These are phyloP conservation scores for Aspergillus sp. DNA, from an alignment of 2,329 filamentous ascomycete species.

Conservation along the genomic window DNA sequence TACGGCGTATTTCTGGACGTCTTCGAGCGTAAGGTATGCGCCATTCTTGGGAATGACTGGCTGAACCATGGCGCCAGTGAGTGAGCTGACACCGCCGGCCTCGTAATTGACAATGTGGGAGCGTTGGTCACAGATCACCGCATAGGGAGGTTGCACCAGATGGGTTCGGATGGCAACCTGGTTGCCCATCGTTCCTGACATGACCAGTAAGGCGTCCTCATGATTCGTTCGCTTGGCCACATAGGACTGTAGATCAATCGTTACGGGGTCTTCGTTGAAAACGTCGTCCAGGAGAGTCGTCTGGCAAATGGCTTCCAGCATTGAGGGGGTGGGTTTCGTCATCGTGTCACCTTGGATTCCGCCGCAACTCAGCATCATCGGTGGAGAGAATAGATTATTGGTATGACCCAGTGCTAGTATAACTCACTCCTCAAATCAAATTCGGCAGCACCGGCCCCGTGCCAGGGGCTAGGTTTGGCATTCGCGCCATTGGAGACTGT, in stretches of 20 bases:
- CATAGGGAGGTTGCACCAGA: slow-evolving; percentile 75
- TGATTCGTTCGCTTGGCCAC: slow-evolving; percentile 73
- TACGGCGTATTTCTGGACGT: slow-evolving; percentile 66
- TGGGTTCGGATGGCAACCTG: slow-evolving; percentile 79
- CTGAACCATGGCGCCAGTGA: slow-evolving; percentile 70
- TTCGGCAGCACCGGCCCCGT: slow-evolving; percentile 52
- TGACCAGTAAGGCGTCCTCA: slow-evolving; percentile 73
- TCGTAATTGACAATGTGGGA: slow-evolving; percentile 71
- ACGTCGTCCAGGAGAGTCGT: slow-evolving; percentile 83
- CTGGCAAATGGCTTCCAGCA: slow-evolving; percentile 75
- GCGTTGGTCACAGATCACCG: slow-evolving; percentile 74
- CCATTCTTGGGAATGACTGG: slow-evolving; percentile 69
- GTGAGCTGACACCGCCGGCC: slow-evolving; percentile 65
- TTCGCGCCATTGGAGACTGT: slow-evolving; percentile 16
- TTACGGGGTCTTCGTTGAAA: slow-evolving; percentile 75
- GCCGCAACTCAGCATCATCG: slow-evolving; percentile 1
- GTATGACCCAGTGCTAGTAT: background rate
- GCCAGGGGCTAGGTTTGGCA: slow-evolving; percentile 34
- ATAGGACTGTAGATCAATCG: slow-evolving; percentile 70
- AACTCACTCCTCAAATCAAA: slow-evolving; percentile 55
- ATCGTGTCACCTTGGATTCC: slow-evolving; percentile 59
- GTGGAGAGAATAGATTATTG: background rate
- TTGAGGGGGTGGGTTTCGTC: slow-evolving; percentile 74
- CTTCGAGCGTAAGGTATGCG: slow-evolving; percentile 71
- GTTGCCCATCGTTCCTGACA: slow-evolving; percentile 94